A percentile compares a stretch with the other conserved stretches of the same genome.
phyloP scores from a whole-genome alignment of 202 grass and related monocot genomes.

The Eragrostis tef region DNA sequence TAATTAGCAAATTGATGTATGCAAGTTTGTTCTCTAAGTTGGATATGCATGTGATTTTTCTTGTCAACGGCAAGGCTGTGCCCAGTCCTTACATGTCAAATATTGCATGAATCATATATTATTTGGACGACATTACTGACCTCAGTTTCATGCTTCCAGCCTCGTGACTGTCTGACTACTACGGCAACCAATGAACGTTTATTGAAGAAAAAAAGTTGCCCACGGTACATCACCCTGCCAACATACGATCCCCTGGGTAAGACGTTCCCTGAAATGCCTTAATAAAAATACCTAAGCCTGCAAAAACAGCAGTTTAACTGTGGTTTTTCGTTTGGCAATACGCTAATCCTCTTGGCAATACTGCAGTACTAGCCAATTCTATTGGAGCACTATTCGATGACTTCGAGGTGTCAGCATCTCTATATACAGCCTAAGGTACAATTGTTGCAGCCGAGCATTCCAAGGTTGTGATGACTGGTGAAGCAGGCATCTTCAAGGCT shows the following conservation, averaged over 20 bases:
- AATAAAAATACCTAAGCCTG: background rate
- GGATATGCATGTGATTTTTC: constrained; percentile 1
- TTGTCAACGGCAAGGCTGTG: constrained; percentile 4
- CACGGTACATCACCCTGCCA: constrained; percentile 65
- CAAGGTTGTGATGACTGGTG: background rate
- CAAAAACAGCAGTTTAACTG: constrained; percentile 3
- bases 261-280: background rate
- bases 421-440: constrained; percentile 44
- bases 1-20: background rate
- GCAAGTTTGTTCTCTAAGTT: constrained; percentile 14
- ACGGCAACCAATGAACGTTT: constrained; percentile 12
- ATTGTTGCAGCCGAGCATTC: background rate
- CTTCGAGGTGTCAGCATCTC: constrained; percentile 1
- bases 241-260: constrained; percentile 66
- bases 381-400: constrained; percentile 33
- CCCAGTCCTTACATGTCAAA: background rate
- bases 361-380: constrained; percentile 48
- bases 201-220: constrained; percentile 55
- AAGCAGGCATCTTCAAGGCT: constrained; percentile 3
- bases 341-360: constrained; percentile 34
- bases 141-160: constrained; percentile 55
- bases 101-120: background rate
- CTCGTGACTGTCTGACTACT: constrained; percentile 75
- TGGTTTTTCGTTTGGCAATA: background rate
- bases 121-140: background rate